A percentile compares a stretch with the other conserved stretches of the same genome.
Conservation (phyloP, 352 stramenopile genomes). For the Pythium vanterpoolii region DNA sequence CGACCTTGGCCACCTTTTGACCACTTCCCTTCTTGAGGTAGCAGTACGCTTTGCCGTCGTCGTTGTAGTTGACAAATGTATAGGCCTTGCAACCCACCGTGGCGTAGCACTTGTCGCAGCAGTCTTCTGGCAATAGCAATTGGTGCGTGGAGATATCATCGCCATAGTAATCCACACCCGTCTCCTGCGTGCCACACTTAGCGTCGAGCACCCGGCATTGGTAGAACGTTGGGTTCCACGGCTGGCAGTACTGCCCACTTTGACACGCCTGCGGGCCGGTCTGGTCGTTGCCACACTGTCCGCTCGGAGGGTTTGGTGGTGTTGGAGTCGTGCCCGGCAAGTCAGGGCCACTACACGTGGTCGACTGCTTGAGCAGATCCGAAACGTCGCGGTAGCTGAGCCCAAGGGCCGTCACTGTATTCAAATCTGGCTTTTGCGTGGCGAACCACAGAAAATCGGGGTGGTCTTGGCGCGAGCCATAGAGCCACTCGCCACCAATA, state of each 20-base stretch:
- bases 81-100: slow-evolving; percentile 28
- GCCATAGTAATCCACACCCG: slow-evolving; percentile 38
- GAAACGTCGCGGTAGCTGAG: slow-evolving; percentile 16
- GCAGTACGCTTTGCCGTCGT: slow-evolving; percentile 37
- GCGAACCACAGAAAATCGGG: slow-evolving; percentile 71
- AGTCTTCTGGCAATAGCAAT: slow-evolving; percentile 19
- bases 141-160: slow-evolving; percentile 32
- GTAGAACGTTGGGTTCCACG: slow-evolving; percentile 33
- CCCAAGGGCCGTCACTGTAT: slow-evolving; percentile 8
- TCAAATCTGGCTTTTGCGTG: slow-evolving; percentile 9
- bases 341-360: neutral
- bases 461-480: slow-evolving; percentile 45
- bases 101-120: slow-evolving; percentile 27
- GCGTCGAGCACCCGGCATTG: slow-evolving; percentile 26
- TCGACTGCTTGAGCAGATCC: slow-evolving; percentile 11
- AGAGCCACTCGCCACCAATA: slow-evolving; percentile 67
- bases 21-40: slow-evolving; percentile 24
- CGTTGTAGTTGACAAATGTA: slow-evolving; percentile 30
- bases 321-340: neutral
- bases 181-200: slow-evolving; percentile 34
- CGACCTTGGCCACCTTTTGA: slow-evolving; percentile 1
- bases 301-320: neutral
- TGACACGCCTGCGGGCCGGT: neutral
- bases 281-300: slow-evolving; percentile 13
- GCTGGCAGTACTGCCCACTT: slow-evolving; percentile 31